Conservation (phyloP, 2,329 filamentous ascomycete species). For the Emergomyces orientalis region DNA sequence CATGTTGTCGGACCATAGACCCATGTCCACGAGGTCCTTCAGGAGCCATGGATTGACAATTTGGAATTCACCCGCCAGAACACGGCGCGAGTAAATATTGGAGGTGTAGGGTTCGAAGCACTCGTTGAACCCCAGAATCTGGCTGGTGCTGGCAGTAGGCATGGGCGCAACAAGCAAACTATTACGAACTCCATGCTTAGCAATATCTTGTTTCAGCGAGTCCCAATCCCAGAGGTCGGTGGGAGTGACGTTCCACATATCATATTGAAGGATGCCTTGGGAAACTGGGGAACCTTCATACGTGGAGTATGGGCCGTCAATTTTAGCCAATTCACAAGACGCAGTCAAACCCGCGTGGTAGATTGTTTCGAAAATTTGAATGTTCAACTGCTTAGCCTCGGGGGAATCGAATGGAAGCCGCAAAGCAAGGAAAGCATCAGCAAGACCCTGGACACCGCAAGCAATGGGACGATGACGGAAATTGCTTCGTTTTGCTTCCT, state of each 20-base stretch:
- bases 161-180: constrained; percentile 90
- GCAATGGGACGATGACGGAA: constrained; percentile 94
- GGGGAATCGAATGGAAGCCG: constrained; percentile 95
- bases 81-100: constrained; percentile 98
- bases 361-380: constrained; percentile 98
- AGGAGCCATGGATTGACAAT: constrained; percentile 98
- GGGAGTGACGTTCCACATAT: constrained; percentile 96
- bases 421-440: constrained; percentile 93
- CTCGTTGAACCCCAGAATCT: constrained; percentile 98
- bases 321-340: constrained; percentile 75
- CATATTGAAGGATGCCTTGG: constrained; percentile 91
- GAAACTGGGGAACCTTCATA: constrained; percentile 92
- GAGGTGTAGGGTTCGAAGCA: constrained; percentile 99
- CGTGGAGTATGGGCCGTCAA: constrained; percentile 74
- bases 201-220: constrained; percentile 77
- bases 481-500: constrained; percentile 89
- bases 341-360: constrained; percentile 91
- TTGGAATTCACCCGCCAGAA: constrained; percentile 96
- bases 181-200: constrained; percentile 89
- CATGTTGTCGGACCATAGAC: constrained; percentile 98
- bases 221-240: constrained; percentile 97
- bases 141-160: constrained; percentile 93
- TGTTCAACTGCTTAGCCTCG: constrained; percentile 88
- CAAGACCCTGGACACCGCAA: constrained; percentile 93
- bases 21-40: constrained; percentile 95